Conservation (phyloP, 2,329 filamentous ascomycete species). For the Ceratocystis albifundus region DNA sequence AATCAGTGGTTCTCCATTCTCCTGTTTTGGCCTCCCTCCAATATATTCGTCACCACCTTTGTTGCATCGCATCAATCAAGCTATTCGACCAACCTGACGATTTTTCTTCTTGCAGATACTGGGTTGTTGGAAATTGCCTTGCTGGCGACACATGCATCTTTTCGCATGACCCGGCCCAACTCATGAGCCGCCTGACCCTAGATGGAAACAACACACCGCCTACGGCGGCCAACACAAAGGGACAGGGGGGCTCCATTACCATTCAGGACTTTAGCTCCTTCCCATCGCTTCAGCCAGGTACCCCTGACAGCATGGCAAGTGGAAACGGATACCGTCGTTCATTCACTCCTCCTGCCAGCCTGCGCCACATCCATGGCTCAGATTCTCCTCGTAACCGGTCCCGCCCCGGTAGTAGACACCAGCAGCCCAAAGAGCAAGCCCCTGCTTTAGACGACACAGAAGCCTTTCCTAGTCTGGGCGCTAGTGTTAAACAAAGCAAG, state of each 20-base stretch:
- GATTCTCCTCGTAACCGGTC: constrained; percentile 63
- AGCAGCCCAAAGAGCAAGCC: constrained; percentile 41
- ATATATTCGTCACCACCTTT: no score
- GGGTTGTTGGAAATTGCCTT: constrained; percentile 89
- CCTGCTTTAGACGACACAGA: constrained; percentile 86
- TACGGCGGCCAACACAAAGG: constrained; percentile 32
- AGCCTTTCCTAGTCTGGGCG: constrained; percentile 81
- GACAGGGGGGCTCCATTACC: constrained; percentile 54
- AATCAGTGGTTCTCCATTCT: constrained; percentile 14
- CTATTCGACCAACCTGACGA: constrained; percentile 25
- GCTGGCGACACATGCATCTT: constrained; percentile 92
- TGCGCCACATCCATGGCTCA: constrained; percentile 51
- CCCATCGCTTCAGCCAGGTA: constrained; percentile 56
- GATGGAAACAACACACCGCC: constrained; percentile 54
- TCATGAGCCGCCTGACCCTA: constrained; percentile 69
- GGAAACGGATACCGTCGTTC: constrained; percentile 41
- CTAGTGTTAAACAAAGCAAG: constrained; percentile 62
- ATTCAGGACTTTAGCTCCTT: constrained; percentile 78
- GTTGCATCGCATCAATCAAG: no score
- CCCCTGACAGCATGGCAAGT: constrained; percentile 43
- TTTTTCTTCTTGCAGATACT: constrained; percentile 52
- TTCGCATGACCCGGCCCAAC: constrained; percentile 82
- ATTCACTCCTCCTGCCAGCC: constrained; percentile 56
- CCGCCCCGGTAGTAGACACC: constrained; percentile 70
- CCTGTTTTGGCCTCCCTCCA: constrained; percentile 17